phyloP scores from a whole-genome alignment of 2,329 filamentous ascomycete genomes.

The Aspergillus brasiliensis region DNA sequence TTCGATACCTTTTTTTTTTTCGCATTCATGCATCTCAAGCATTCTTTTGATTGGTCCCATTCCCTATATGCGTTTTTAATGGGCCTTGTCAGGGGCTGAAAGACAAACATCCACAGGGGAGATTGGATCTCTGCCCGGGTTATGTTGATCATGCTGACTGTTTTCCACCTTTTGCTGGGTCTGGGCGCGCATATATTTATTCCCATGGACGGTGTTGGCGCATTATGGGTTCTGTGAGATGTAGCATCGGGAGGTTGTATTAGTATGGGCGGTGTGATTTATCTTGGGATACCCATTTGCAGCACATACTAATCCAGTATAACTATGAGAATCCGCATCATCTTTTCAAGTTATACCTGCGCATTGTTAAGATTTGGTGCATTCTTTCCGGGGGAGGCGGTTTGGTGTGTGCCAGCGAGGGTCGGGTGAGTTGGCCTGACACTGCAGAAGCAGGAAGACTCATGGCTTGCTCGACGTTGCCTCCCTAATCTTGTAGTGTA shows the following conservation, averaged over 20 bases:
- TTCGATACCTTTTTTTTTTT: constrained; percentile 12
- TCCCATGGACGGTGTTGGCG: constrained; percentile 1
- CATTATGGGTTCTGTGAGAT: neutral
- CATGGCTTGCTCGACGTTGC: neutral
- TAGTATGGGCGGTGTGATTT: neutral
- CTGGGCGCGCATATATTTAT: neutral
- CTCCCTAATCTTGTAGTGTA: neutral
- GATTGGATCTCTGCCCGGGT: neutral
- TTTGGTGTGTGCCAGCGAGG: neutral
- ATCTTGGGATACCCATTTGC: constrained; percentile 5
- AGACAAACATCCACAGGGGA: neutral
- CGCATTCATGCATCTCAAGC: constrained; percentile 7
- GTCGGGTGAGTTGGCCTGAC: neutral
- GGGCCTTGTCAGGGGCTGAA: neutral
- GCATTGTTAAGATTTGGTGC: neutral
- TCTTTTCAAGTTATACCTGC: neutral
- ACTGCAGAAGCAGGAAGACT: neutral
- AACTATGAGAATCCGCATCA: neutral
- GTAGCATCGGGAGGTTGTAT: neutral
- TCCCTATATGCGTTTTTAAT: neutral
- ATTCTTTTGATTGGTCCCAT: constrained; percentile 6
- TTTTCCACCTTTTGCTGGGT: neutral
- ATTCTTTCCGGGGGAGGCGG: neutral
- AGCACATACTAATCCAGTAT: neutral
- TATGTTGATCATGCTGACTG: neutral